Evolutionary conservation across 2,329 filamentous ascomycete genomes (phyloP).

Genomic region (Zasmidium angulare): DNA sequence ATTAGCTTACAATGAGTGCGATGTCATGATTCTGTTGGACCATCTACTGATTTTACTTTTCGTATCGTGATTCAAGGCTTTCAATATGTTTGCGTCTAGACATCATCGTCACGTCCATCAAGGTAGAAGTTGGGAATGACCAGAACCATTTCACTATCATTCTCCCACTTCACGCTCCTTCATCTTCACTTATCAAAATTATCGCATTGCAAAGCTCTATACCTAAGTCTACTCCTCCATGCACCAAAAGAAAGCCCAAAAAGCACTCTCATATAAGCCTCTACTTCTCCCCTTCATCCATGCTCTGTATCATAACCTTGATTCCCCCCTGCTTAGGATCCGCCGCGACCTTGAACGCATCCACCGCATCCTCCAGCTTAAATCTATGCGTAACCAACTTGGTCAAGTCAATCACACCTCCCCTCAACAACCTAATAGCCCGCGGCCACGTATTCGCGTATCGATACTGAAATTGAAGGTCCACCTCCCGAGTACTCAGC

Average conservation of each 20-base stretch:
- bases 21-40: too few species aligned
- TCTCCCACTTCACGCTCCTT: too few species aligned
- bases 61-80: background rate
- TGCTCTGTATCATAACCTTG: conserved; percentile 90
- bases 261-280: background rate
- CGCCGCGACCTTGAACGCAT: conserved; percentile 86
- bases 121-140: too few species aligned
- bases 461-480: conserved; percentile 94
- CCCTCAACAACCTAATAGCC: conserved; percentile 83
- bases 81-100: background rate
- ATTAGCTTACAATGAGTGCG: too few species aligned
- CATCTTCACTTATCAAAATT: background rate
- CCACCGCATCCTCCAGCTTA: conserved; percentile 77
- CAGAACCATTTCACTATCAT: too few species aligned
- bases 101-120: background rate
- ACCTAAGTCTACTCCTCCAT: background rate
- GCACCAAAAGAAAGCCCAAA: background rate
- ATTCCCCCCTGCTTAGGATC: conserved; percentile 93
- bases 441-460: conserved; percentile 96
- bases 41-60: background rate
- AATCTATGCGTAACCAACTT: conserved; percentile 87
- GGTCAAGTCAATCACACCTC: conserved; percentile 76
- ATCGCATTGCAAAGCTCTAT: background rate
- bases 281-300: conserved; percentile 39
- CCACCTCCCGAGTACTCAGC: conserved; percentile 84